phyloP scores from a whole-genome alignment of 441 rosid genomes.

The Dalechampia spathulata region DNA sequence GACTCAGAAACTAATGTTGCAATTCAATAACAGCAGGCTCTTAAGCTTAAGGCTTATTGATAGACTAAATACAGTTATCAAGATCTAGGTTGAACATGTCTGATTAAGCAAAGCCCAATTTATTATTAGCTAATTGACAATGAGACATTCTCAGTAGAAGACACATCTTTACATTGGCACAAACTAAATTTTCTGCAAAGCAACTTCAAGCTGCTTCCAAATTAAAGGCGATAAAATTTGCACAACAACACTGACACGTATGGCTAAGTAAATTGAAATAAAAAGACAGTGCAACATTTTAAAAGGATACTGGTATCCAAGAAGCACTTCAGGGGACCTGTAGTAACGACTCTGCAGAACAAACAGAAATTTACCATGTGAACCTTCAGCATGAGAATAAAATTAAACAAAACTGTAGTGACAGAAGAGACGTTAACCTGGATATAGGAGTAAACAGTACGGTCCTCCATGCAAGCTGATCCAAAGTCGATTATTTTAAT shows the following conservation, averaged over 20 bases:
- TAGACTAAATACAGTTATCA: too few species aligned
- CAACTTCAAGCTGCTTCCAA: background rate
- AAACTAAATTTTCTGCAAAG: too few species aligned
- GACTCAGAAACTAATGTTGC: too few species aligned
- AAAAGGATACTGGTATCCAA: slow-evolving; percentile 98
- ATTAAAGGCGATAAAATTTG: background rate
- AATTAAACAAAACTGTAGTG: slow-evolving; percentile 5
- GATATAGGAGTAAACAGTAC: slow-evolving; percentile 96
- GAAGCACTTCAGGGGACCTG: slow-evolving; percentile 98
- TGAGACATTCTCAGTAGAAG: too few species aligned
- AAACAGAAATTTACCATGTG: slow-evolving; percentile 17
- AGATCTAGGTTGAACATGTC: too few species aligned
- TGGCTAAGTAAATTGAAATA: background rate
- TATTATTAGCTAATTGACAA: too few species aligned
- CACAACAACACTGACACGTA: background rate
- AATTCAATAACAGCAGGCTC: too few species aligned
- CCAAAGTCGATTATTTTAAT: slow-evolving; percentile 99
- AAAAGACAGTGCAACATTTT: slow-evolving; percentile 5
- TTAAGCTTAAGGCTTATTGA: too few species aligned
- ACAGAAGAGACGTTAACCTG: slow-evolving; percentile 51
- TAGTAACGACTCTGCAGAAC: slow-evolving; percentile 96
- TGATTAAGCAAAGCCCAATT: too few species aligned
- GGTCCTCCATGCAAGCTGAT: slow-evolving; percentile 99
- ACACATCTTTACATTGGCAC: too few species aligned
- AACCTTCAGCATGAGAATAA: slow-evolving; percentile 12